A percentile compares a stretch with the other conserved stretches of the same genome.
These are phyloP conservation scores for Dictyostelium brefeldianum DNA, from an alignment of 78 protist genomes.

Conservation along the genomic window DNA sequence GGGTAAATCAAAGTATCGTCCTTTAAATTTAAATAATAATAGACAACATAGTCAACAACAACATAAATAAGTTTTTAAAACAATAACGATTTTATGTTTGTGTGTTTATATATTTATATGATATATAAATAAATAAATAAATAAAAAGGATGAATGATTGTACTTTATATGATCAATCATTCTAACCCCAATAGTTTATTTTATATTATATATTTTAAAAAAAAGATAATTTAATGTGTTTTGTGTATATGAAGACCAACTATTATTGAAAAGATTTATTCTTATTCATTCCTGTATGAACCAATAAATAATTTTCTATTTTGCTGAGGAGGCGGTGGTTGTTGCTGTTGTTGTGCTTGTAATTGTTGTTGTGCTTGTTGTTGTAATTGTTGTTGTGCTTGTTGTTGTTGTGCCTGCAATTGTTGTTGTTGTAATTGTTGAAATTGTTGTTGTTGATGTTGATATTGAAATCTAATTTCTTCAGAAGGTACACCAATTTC, in stretches of 20 bases:
- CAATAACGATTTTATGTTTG: too few relatives aligned
- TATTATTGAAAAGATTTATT: too few relatives aligned
- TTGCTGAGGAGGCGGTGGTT: background rate
- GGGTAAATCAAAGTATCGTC: constrained; percentile 18
- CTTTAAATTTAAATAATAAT: background rate
- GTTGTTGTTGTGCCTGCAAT: background rate
- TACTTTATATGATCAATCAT: too few relatives aligned
- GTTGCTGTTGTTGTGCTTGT: background rate
- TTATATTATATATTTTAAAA: too few relatives aligned
- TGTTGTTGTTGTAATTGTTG: background rate
- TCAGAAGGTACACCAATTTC: background rate
- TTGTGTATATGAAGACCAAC: too few relatives aligned
- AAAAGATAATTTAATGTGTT: too few relatives aligned
- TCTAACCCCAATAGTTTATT: too few relatives aligned
- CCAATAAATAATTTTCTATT: background rate
- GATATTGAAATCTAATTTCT: constrained; percentile 5
- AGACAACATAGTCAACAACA: background rate
- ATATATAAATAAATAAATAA: too few relatives aligned
- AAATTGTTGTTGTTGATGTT: constrained; percentile 27
- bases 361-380: background rate
- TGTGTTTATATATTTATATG: too few relatives aligned
- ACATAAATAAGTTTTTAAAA: background rate
- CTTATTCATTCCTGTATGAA: background rate
- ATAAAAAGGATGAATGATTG: too few relatives aligned
- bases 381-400: background rate